phyloP scores from a whole-genome alignment of 768 basidiomycete genomes.

The Amanita thiersii region DNA sequence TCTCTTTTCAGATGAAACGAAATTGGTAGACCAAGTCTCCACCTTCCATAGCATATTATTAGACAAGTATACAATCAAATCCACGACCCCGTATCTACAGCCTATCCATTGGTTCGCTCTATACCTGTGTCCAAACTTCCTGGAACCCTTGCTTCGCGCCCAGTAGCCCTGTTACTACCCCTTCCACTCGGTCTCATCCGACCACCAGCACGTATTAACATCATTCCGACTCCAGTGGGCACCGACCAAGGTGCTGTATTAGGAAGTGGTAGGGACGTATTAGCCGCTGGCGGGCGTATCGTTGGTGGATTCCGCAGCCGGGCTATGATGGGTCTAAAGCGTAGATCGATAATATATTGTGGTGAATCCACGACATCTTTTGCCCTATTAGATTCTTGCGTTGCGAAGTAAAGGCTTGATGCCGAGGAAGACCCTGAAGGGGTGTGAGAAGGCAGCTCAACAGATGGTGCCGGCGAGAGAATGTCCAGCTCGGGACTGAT shows the following conservation, averaged over 20 bases:
- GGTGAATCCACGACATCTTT: constrained; percentile 19
- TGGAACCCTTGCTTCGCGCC: constrained; percentile 19
- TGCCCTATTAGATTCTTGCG: constrained; percentile 13
- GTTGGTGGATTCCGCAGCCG: constrained; percentile 51
- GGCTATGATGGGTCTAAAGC: constrained; percentile 40
- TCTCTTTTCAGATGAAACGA: constrained; percentile 22
- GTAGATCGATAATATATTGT: constrained; percentile 58
- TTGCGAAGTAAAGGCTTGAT: constrained; percentile 13
- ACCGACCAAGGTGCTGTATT: constrained; percentile 51
- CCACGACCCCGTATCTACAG: neutral
- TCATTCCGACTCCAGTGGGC: constrained; percentile 38
- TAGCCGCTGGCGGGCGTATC: constrained; percentile 19
- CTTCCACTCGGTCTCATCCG: constrained; percentile 26
- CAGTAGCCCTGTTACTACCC: constrained; percentile 8
- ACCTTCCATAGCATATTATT: neutral
- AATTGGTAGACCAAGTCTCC: constrained; percentile 19
- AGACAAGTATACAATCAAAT: neutral
- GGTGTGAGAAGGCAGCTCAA: constrained; percentile 14
- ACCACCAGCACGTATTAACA: constrained; percentile 40
- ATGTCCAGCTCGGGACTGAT: constrained; percentile 31
- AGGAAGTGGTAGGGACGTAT: constrained; percentile 44
- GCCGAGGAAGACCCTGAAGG: constrained; percentile 15
- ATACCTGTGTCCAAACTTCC: constrained; percentile 26
- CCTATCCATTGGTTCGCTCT: neutral
- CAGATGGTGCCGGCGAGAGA: constrained; percentile 18